These are phyloP conservation scores for Beauveria australis DNA, from an alignment of 2,329 filamentous ascomycete genomes.

Conservation along the genomic window DNA sequence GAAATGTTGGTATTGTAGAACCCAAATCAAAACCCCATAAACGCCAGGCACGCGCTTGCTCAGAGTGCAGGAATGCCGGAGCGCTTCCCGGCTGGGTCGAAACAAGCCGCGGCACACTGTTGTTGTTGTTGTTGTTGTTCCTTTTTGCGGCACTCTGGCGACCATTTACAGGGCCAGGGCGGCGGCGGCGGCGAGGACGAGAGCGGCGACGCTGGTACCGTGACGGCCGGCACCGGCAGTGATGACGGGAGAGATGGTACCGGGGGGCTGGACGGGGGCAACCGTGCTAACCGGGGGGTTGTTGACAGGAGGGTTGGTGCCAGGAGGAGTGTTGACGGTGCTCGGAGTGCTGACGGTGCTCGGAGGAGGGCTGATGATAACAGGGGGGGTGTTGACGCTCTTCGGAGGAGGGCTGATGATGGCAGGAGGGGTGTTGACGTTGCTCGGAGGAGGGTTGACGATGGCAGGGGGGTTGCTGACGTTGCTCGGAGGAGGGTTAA, in stretches of 20 bases:
- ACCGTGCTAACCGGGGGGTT: conserved; percentile 4
- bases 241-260: conserved; percentile 16
- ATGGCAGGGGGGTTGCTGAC: too few relatives aligned
- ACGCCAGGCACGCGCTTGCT: background rate
- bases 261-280: conserved; percentile 10
- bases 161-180: conserved; percentile 27
- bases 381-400: too few relatives aligned
- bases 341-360: background rate
- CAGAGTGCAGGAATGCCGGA: background rate
- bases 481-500: too few relatives aligned
- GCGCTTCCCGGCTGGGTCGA: background rate
- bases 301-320: background rate
- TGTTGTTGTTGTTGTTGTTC: background rate
- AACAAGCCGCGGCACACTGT: background rate
- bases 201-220: conserved; percentile 26
- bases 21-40: background rate
- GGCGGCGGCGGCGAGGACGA: conserved; percentile 30
- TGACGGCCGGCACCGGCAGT: conserved; percentile 30
- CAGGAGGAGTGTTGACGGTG: conserved; percentile 9
- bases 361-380: too few relatives aligned
- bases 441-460: too few relatives aligned
- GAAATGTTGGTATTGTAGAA: conserved; percentile 1
- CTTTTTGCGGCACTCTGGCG: background rate
- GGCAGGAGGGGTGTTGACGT: too few relatives aligned
- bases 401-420: too few relatives aligned